A percentile compares a stretch with the other conserved stretches of the same genome.
phyloP scores from a whole-genome alignment of 2,329 filamentous ascomycete species.

The Colletotrichum cereale region DNA sequence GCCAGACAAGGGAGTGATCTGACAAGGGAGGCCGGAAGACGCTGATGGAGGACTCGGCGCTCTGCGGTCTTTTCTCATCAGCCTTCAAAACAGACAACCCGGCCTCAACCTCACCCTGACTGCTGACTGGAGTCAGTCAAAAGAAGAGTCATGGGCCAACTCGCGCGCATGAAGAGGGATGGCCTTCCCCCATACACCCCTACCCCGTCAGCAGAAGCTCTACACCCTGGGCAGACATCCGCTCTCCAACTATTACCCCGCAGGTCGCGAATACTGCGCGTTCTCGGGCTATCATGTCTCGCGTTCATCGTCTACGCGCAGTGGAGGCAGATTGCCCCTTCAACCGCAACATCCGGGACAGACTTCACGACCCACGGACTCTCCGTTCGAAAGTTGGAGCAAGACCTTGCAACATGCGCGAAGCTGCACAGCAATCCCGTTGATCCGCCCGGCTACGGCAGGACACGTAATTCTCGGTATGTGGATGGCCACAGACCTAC shows the following conservation, averaged over 20 bases:
- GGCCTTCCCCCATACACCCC: conserved; percentile 60
- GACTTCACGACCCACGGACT: conserved; percentile 53
- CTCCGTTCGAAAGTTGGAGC: conserved; percentile 64
- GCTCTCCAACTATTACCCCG: conserved; percentile 26
- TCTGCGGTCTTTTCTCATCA: neutral
- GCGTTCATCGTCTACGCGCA: conserved; percentile 63
- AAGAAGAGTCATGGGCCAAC: neutral
- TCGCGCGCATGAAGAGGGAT: conserved; percentile 50
- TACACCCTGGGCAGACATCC: neutral
- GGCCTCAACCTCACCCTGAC: too few relatives aligned
- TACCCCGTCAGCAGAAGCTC: conserved; percentile 42
- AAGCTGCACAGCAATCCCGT: conserved; percentile 65
- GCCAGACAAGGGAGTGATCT: neutral
- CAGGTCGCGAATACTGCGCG: conserved; percentile 37
- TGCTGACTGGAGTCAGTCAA: neutral
- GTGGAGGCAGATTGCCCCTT: conserved; percentile 56
- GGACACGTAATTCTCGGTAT: conserved; percentile 71
- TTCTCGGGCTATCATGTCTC: conserved; percentile 58
- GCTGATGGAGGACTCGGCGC: neutral
- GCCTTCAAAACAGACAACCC: neutral
- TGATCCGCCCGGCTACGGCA: conserved; percentile 68
- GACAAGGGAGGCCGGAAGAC: neutral
- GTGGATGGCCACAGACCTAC: conserved; percentile 69
- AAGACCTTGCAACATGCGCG: conserved; percentile 67
- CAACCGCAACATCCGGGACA: conserved; percentile 35